Evolutionary conservation across 2,329 filamentous ascomycete genomes (phyloP).

Genomic region (Diplocarpon mali): DNA sequence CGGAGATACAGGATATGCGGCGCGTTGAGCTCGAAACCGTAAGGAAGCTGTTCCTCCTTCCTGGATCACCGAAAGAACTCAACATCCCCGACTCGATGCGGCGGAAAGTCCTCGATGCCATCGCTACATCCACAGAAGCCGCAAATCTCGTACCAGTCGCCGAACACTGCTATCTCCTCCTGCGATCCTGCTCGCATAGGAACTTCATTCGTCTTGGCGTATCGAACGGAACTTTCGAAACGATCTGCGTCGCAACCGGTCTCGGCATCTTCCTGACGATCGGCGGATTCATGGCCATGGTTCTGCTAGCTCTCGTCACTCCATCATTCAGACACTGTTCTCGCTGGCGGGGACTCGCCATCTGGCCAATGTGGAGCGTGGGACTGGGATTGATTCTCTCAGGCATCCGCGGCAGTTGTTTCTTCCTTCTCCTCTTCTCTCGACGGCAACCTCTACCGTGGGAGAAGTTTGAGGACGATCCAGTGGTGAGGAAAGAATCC

Average conservation of each 20-base stretch:
- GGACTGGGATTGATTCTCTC: constrained; percentile 34
- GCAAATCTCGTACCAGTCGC: constrained; percentile 32
- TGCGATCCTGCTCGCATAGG: constrained; percentile 38
- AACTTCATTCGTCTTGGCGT: constrained; percentile 43
- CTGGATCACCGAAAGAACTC: constrained; percentile 35
- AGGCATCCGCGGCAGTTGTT: constrained; percentile 36
- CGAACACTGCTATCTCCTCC: constrained; percentile 36
- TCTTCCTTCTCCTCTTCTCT: constrained; percentile 37
- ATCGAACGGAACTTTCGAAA: constrained; percentile 40
- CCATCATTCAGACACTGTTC: constrained; percentile 29
- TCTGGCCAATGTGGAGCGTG: constrained; percentile 37
- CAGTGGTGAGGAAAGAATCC: constrained; percentile 2
- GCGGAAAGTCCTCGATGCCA: constrained; percentile 28
- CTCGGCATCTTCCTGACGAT: constrained; percentile 33
- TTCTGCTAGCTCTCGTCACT: constrained; percentile 32
- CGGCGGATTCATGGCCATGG: constrained; percentile 31
- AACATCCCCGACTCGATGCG: constrained; percentile 36
- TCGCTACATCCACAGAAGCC: constrained; percentile 30
- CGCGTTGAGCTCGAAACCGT: constrained; percentile 31
- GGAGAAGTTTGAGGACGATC: constrained; percentile 35
- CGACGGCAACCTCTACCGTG: constrained; percentile 36
- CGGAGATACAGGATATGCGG: constrained; percentile 5
- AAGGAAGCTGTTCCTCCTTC: constrained; percentile 31
- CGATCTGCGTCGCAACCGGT: constrained; percentile 35
- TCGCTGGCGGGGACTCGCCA: constrained; percentile 32